Base-by-base conservation (phyloP, 2,329 filamentous ascomycete species). In the Fusarium sp. region DNA sequence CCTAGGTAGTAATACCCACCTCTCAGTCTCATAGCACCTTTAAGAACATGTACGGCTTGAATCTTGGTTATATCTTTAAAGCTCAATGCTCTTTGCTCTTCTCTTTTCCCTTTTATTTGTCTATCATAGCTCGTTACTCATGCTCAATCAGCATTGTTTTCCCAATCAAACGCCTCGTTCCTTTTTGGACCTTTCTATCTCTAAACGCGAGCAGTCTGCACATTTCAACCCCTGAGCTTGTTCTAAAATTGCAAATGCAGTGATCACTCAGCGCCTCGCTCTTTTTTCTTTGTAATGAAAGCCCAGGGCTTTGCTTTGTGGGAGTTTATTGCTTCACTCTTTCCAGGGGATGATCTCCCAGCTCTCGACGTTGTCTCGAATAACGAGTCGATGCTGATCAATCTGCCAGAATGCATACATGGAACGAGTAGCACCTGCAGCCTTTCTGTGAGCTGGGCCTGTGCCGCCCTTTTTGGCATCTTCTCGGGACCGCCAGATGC, bases 391-490 rank as follows among this genome's bases (percentile, higher is more conserved):
- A 68, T 88, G 82, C 63, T 90, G 87, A 70, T 90, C 87, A 69
- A 93, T 91, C 56, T 80, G 80, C 83, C 89, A 90, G 82, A 76
- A 89, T 75, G 75, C 84, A 76, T 82, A 90, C 76, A 79, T 84
- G 75, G 82, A 85, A 77, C 78, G 85, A 72, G 80, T 84, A 75
- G 77, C 87, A 74, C 86, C 84, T 80, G 77, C 91, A 72, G 82
- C 93, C 81, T 90, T 78, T 54, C 78, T 77, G 73, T 86, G 83
- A 54, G 87, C 88, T 43, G 82, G 81, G 11, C 86, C 86, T 49
- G 80, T 75, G 27, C 85, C 85, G 55, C 86, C 87, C 61, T 80
- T 79, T 66, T 78, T 80, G 33, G 87, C 87, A 70, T 89, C 85
- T 36, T 83, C 78, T 38, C 80, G 79, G 29, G 82, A 83, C 62